Percentiles rank a stretch among this genome's conserved stretches.
phyloP scores from a whole-genome alignment of 768 basidiomycete species.

The Termitomyces sp. region DNA sequence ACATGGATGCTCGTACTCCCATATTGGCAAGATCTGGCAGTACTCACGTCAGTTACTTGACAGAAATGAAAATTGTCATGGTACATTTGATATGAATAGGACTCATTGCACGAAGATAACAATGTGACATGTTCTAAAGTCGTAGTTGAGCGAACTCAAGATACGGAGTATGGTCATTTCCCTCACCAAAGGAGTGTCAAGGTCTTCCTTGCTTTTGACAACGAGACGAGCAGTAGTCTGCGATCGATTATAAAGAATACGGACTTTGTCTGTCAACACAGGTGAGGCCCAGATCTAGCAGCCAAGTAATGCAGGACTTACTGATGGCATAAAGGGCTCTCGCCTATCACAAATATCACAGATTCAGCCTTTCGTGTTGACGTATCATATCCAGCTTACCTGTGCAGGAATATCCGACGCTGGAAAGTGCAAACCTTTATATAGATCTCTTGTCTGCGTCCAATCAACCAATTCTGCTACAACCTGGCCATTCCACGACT shows the following conservation, averaged over 20 bases:
- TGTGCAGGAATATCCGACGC: slow-evolving; percentile 65
- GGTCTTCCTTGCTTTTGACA: slow-evolving; percentile 52
- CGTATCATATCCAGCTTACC: slow-evolving; percentile 22
- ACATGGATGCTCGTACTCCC: slow-evolving; percentile 82
- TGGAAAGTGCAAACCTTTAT: slow-evolving; percentile 66
- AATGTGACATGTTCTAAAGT: slow-evolving; percentile 76
- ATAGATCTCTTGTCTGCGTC: slow-evolving; percentile 67
- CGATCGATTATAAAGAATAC: slow-evolving; percentile 67
- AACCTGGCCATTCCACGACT: slow-evolving; percentile 72
- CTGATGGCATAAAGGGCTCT: slow-evolving; percentile 64
- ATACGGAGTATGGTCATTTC: background rate
- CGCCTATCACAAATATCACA: slow-evolving; percentile 34
- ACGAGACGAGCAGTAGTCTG: slow-evolving; percentile 72
- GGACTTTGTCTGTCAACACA: slow-evolving; percentile 55
- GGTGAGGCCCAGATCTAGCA: background rate
- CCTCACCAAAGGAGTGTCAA: slow-evolving; percentile 57
- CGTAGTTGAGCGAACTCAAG: background rate
- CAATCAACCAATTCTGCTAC: slow-evolving; percentile 80
- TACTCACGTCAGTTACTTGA: slow-evolving; percentile 1
- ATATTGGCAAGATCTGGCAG: slow-evolving; percentile 65
- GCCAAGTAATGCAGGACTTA: slow-evolving; percentile 22
- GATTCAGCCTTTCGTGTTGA: background rate
- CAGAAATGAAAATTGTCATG: background rate
- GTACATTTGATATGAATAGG: slow-evolving; percentile 78
- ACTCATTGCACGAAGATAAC: slow-evolving; percentile 81